Evolutionary conservation across 352 stramenopile genomes (phyloP).

Genomic region (Globisporangium viniferum): DNA sequence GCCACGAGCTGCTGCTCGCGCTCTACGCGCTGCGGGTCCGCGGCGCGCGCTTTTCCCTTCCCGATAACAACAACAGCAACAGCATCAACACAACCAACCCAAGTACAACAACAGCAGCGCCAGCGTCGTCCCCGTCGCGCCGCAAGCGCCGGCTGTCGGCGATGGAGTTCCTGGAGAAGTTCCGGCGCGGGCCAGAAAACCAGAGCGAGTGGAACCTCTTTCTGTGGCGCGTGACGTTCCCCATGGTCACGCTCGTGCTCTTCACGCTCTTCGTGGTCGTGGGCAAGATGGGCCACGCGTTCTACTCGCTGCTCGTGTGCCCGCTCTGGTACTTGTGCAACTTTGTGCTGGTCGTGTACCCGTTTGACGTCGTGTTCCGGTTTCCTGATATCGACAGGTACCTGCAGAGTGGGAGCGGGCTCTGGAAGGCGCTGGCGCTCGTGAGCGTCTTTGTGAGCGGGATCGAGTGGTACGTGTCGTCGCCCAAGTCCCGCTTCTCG

Average conservation of each 20-base stretch:
- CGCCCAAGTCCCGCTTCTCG: slow-evolving; percentile 43
- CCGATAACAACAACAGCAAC: not conserved
- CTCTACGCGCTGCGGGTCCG: slow-evolving; percentile 15
- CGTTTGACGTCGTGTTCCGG: slow-evolving; percentile 73
- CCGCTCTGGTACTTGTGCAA: slow-evolving; percentile 81
- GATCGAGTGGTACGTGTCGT: slow-evolving; percentile 71
- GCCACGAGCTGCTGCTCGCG: slow-evolving; percentile 11
- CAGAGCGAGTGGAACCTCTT: slow-evolving; percentile 84
- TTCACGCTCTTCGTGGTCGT: slow-evolving; percentile 61
- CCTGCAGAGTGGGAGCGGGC: slow-evolving; percentile 24
- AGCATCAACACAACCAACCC: not conserved
- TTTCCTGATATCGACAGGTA: slow-evolving; percentile 41
- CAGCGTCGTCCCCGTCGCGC: not conserved
- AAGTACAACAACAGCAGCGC: slow-evolving; percentile 6
- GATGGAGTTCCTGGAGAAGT: slow-evolving; percentile 70
- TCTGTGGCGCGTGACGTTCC: slow-evolving; percentile 80
- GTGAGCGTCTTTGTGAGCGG: slow-evolving; percentile 46
- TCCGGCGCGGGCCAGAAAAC: slow-evolving; percentile 59
- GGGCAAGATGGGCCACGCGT: slow-evolving; percentile 57
- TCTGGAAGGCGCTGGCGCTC: slow-evolving; percentile 54
- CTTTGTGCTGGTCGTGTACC: slow-evolving; percentile 62
- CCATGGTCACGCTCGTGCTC: slow-evolving; percentile 71
- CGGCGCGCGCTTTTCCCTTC: not conserved
- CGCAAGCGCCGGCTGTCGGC: slow-evolving; percentile 3
- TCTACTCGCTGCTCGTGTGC: slow-evolving; percentile 70